Evolutionary conservation across 306 rosid species (phyloP).

Genomic region (Acacia melanoxylon): DNA sequence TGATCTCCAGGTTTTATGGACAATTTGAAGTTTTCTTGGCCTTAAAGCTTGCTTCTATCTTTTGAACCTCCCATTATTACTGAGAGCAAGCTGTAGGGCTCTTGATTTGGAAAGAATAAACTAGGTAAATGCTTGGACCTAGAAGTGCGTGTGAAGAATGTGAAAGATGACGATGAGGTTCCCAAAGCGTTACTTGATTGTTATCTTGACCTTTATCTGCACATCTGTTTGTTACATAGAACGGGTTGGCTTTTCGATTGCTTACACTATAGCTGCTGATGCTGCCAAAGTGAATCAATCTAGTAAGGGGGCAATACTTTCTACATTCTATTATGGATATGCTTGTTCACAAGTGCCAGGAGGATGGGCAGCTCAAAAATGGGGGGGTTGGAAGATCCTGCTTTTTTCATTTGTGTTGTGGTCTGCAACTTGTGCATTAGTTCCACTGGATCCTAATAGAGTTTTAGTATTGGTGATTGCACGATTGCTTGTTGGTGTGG

Average conservation of each 20-base stretch:
- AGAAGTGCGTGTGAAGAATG: conserved; percentile 36
- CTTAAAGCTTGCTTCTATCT: conserved; percentile 3
- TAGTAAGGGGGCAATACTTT: conserved; percentile 79
- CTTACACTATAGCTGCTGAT: conserved; percentile 91
- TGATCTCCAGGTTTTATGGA: neutral
- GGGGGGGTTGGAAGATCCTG: conserved; percentile 84
- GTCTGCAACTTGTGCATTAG: conserved; percentile 81
- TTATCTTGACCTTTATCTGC: conserved; percentile 83
- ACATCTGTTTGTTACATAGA: conserved; percentile 91
- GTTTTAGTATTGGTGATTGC: conserved; percentile 64
- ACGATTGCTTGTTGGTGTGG: conserved; percentile 88
- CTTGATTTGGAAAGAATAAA: neutral
- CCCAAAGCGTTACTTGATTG: conserved; percentile 78
- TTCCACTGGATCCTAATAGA: conserved; percentile 75
- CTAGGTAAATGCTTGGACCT: neutral
- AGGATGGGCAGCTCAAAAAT: conserved; percentile 89
- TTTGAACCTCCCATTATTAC: neutral
- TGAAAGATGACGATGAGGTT: conserved; percentile 37
- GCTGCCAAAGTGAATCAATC: conserved; percentile 71
- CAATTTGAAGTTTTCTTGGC: neutral
- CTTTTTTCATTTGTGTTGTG: conserved; percentile 81
- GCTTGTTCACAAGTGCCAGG: conserved; percentile 98
- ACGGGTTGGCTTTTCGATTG: conserved; percentile 94
- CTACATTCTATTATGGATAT: conserved; percentile 93
- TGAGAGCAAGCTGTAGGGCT: neutral